Evolutionary conservation across 163 green algal genomes (phyloP), one percentile per base, ranked within the genome.

Genomic region (Volvox carteri): DNA sequence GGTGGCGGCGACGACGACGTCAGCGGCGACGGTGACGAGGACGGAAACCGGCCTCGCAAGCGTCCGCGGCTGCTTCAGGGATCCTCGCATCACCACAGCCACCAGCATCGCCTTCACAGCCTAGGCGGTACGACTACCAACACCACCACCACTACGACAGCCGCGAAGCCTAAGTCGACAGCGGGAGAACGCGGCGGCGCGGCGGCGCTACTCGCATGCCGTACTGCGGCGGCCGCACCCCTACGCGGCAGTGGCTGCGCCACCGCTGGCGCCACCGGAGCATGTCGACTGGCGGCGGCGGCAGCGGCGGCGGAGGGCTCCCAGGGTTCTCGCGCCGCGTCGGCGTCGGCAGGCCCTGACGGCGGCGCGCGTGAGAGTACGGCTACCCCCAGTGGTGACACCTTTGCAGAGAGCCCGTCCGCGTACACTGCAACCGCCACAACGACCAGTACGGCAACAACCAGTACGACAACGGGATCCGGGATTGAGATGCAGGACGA

Each of bases 251-350:
- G 23, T 30, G n/a, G 48, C 28, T 46, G 48, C 30, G 48, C 46
- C 33, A 14, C 12, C 75, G 75, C n/a, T 50, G 30, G 48, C 25
- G 44, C 75, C 75, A 18, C 0, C 1, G 74, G 74, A 3, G 74
- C 4, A 4, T n/a, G n/a, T n/a, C n/a, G n/a, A n/a, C n/a, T n/a
- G 16, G 4, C 75, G 70, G 19, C 72, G 72, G 72, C 74, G 25
- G 72, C 46, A 23, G 41, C n/a, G 25, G 80, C 80, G 39, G 68
- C 48, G 50, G 83, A 88, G 48, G 83, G 67, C 1, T 88, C 83
- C 1, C 68, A 88, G 50, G 68, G 83, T 35, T 83, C 68, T 2
- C 68, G 67, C 25, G 83, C 68, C 0, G 83, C 68, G 18, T 81
- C 83, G 0, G 83, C 35, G 5, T 81, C 80, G 0, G 65, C 65